These are phyloP conservation scores for Kuraishia ogatae DNA, from an alignment of 805 yeast genomes.

Conservation along the genomic window DNA sequence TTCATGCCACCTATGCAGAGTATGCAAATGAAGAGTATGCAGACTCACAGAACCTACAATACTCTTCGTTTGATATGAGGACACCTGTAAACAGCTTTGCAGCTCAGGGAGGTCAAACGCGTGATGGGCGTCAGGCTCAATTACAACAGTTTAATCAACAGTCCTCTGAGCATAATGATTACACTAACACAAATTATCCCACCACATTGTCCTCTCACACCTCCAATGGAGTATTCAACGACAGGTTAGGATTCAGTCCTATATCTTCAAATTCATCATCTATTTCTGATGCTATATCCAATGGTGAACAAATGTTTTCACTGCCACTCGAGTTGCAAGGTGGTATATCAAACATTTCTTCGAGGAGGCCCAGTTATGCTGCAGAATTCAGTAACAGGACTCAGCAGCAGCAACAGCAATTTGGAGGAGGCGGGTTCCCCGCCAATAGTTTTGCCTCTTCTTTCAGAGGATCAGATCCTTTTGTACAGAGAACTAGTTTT, in stretches of 20 bases:
- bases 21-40: background rate
- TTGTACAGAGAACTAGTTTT: background rate
- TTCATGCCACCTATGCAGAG: background rate
- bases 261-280: background rate
- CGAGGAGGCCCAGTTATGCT: constrained; percentile 68
- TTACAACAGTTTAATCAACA: background rate
- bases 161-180: background rate
- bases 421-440: background rate
- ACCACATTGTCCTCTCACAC: background rate
- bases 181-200: background rate
- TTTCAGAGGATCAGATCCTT: background rate
- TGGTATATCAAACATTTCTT: constrained; percentile 50
- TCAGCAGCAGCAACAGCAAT: background rate
- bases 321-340: constrained; percentile 57
- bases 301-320: constrained; percentile 23
- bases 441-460: background rate
- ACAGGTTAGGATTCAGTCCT: background rate
- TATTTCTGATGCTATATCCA: background rate
- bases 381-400: constrained; percentile 48
- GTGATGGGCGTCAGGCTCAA: background rate
- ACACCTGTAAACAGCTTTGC: background rate
- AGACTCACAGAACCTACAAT: background rate
- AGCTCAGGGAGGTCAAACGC: background rate
- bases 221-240: background rate
- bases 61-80: background rate